These are phyloP conservation scores for Mangifera indica DNA, from an alignment of 345 rosid genomes.

Conservation along the genomic window DNA sequence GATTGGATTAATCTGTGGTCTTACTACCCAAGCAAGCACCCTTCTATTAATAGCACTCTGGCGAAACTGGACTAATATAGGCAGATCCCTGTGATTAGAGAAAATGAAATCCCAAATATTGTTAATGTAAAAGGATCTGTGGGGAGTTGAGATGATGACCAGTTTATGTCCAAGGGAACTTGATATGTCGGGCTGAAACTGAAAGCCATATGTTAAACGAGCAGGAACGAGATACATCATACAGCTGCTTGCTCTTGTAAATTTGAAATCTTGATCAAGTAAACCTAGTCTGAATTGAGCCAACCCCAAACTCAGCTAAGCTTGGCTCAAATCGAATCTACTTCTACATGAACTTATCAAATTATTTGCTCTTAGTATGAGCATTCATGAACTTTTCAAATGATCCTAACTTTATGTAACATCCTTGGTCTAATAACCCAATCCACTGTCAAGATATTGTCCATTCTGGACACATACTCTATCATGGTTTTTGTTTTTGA, in stretches of 20 bases:
- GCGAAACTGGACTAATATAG: slow-evolving; percentile 49
- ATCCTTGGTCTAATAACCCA: too few relatives aligned
- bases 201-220: slow-evolving; percentile 55
- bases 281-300: slow-evolving; percentile 32
- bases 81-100: slow-evolving; percentile 8
- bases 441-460: too few relatives aligned
- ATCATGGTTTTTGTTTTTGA: too few relatives aligned
- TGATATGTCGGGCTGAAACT: slow-evolving; percentile 49
- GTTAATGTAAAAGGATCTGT: not conserved
- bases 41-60: slow-evolving; percentile 43
- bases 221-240: slow-evolving; percentile 63
- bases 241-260: slow-evolving; percentile 51
- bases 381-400: too few relatives aligned
- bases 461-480: too few relatives aligned
- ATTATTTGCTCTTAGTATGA: too few relatives aligned
- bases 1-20: slow-evolving; percentile 73
- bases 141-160: slow-evolving; percentile 40
- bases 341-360: too few relatives aligned
- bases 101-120: slow-evolving; percentile 25
- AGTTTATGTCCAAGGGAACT: slow-evolving; percentile 67
- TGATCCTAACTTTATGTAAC: too few relatives aligned
- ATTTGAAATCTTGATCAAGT: slow-evolving; percentile 56
- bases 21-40: slow-evolving; percentile 41
- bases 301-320: too few relatives aligned
- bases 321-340: too few relatives aligned